Base-by-base conservation (phyloP, 2,329 filamentous ascomycete genomes). In the Beauveria asiatica region DNA sequence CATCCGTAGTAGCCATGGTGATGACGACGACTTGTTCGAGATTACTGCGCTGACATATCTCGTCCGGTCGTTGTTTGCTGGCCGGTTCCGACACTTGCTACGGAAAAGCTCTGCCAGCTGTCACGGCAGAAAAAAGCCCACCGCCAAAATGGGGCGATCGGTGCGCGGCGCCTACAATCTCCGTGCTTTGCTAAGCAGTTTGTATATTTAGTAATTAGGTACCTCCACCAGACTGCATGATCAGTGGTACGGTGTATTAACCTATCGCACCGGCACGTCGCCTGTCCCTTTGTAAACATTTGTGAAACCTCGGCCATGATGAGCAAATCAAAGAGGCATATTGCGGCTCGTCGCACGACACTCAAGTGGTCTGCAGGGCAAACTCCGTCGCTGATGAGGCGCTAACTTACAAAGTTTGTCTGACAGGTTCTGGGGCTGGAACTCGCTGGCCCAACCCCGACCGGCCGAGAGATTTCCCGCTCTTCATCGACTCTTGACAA, bases 1-100 rank as follows among this genome's bases (percentile, higher is more conserved):
- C 52, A 50, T 70, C 69, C 64, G 74, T 69, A 45, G 70, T 63
- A n/a, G 74, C 70, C 70, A 74, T 73, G 57, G 41, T 44, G 54
- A 17, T 46, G 16, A n/a, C 48, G 21, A 19, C 10, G 11, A 17
- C 16, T 41, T 21, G 17, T 10, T 39, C 2, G 37, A 27, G n/a
- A 25, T n/a, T 23, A 30, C 49, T 30, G 48, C 30, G 27, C 16
- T 23, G 55, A 41, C 17, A 39, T 46, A 13, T 44, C 23, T 19
- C 21, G 41, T 59, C 52, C 41, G 39, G 37, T 6, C 17, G 25
- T 33, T 33, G 37, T 42, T 51, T 51, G 56, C n/a, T 45, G 25
- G n/a, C 55, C 33, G 55, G 33, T 37, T 27, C 57, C 27, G 19
- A 58, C 46, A 23, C n/a, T 19, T 19, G 23, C 25, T 27, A 44